Evolutionary conservation across 1,284 basidiomycete genomes (phyloP).

Genomic region (Fistulinella cinereoalba): DNA sequence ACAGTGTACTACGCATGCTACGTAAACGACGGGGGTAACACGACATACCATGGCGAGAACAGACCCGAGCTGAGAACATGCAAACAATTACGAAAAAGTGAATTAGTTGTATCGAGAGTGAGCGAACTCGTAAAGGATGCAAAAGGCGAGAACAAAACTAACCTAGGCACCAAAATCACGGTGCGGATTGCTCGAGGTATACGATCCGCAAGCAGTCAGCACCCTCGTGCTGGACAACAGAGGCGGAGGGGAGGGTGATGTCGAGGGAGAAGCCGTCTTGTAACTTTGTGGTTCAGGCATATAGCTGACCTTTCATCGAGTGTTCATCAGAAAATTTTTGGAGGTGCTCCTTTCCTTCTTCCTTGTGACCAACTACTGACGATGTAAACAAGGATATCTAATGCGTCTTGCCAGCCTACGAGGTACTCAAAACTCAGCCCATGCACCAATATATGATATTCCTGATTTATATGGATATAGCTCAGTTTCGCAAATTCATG

Average conservation of each 20-base stretch:
- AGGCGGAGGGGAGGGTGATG: no score
- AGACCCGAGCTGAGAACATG: no score
- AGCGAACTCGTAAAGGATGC: no score
- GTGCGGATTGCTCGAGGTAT: constrained; percentile 1
- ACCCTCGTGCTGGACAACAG: not conserved
- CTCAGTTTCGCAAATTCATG: constrained; percentile 74
- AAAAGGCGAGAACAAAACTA: no score
- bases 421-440: constrained; percentile 38
- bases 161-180: no score
- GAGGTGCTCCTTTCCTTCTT: constrained; percentile 38
- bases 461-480: constrained; percentile 34
- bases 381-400: constrained; percentile 40
- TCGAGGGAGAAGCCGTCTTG: not conserved
- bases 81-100: no score
- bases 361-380: not conserved
- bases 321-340: constrained; percentile 80
- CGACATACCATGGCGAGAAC: no score
- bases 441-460: constrained; percentile 1
- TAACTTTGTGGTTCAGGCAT: no score
- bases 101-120: no score
- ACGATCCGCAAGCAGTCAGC: not conserved
- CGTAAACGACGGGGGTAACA: no score
- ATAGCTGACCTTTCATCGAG: no score
- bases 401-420: constrained; percentile 70
- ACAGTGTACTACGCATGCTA: no score